These are phyloP conservation scores for Mycena citricolor DNA, from an alignment of 1,284 basidiomycete species.

Conservation along the genomic window DNA sequence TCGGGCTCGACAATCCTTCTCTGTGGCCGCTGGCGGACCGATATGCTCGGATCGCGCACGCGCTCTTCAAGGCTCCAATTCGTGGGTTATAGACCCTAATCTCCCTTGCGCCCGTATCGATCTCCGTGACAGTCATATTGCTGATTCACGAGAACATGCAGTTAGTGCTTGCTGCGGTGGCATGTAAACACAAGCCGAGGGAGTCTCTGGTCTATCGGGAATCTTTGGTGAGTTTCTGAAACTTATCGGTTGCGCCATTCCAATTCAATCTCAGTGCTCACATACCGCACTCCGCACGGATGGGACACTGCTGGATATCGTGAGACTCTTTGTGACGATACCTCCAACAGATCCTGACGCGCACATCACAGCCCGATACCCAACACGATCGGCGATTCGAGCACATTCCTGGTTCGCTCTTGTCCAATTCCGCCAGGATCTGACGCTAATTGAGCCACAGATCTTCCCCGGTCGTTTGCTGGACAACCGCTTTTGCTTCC, in stretches of 20 bases:
- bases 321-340: background rate
- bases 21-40: conserved; percentile 6
- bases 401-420: conserved; percentile 1
- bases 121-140: too few relatives aligned
- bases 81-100: conserved; percentile 3
- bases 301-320: conserved; percentile 13
- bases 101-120: too few relatives aligned
- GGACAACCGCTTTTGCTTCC: conserved; percentile 10
- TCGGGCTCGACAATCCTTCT: conserved; percentile 3
- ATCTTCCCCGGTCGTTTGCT: conserved; percentile 6
- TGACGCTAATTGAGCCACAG: background rate
- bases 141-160: conserved; percentile 7
- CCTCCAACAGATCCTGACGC: background rate
- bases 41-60: conserved; percentile 10
- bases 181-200: background rate
- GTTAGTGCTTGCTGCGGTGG: conserved; percentile 8
- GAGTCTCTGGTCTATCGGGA: background rate
- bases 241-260: background rate
- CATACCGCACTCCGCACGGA: conserved; percentile 11
- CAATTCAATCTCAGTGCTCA: conserved; percentile 3
- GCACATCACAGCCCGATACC: conserved; percentile 1
- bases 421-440: too few relatives aligned
- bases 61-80: conserved; percentile 8
- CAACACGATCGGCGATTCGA: conserved; percentile 9
- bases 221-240: conserved; percentile 3